These are phyloP conservation scores for Dactylis glomerata DNA, from an alignment of 176 grass and related monocot genomes.

Conservation along the genomic window DNA sequence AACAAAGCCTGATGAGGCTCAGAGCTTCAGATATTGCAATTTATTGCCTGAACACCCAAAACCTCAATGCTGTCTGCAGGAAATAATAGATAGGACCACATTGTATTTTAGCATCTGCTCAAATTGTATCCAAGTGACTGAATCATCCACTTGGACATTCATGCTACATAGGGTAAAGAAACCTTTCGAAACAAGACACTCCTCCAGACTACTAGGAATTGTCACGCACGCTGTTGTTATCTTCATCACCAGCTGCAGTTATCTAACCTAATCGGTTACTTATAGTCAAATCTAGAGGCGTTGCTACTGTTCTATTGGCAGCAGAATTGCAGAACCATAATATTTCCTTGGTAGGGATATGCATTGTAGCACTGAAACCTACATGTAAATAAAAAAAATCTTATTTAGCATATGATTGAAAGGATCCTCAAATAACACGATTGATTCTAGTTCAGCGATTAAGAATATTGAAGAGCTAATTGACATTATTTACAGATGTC, in stretches of 20 bases:
- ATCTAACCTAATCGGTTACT: background rate
- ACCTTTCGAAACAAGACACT: background rate
- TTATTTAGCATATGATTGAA: background rate
- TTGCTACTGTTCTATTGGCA: background rate
- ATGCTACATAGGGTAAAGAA: background rate
- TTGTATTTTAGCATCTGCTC: background rate
- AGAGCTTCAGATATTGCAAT: slow-evolving; percentile 13
- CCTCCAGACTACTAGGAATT: background rate
- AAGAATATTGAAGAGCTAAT: background rate
- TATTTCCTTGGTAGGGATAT: background rate
- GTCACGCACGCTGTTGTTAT: background rate
- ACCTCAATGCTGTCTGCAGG: slow-evolving; percentile 2
- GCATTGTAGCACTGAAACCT: background rate
- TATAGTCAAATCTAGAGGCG: background rate
- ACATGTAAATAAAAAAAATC: slow-evolving; percentile 17
- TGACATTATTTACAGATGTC: background rate
- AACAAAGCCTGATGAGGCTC: background rate
- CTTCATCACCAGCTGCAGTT: slow-evolving; percentile 15
- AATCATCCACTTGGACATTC: background rate
- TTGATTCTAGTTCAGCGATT: background rate
- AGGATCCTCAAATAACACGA: background rate
- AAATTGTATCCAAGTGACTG: background rate
- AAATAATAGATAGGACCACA: slow-evolving; percentile 14
- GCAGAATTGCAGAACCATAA: slow-evolving; percentile 17
- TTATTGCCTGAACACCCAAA: background rate